phyloP scores from a whole-genome alignment of 1,284 basidiomycete genomes.

The Coniferiporia sulphurascens region DNA sequence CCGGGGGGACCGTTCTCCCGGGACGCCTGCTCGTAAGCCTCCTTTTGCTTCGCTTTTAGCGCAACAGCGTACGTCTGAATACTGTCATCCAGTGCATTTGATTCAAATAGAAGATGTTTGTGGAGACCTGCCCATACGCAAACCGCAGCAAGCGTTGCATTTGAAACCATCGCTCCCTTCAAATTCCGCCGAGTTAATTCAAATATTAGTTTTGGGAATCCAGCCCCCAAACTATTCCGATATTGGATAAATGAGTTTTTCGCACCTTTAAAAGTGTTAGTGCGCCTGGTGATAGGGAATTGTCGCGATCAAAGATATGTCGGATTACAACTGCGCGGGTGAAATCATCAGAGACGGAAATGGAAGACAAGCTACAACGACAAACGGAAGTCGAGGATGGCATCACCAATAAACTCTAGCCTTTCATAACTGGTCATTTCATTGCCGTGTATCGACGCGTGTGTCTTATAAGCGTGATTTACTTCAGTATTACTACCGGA shows the following conservation, averaged over 20 bases:
- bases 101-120: slow-evolving; percentile 54
- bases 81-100: slow-evolving; percentile 41
- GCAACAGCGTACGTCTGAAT: slow-evolving; percentile 52
- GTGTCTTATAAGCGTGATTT: slow-evolving; percentile 41
- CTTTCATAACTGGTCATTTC: slow-evolving; percentile 61
- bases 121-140: slow-evolving; percentile 65
- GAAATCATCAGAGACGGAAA: slow-evolving; percentile 2
- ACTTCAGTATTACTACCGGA: background rate
- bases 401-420: slow-evolving; percentile 79
- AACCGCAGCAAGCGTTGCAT: slow-evolving; percentile 65
- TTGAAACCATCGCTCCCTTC: slow-evolving; percentile 79
- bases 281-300: slow-evolving; percentile 59
- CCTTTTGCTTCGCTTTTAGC: slow-evolving; percentile 41
- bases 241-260: slow-evolving; percentile 6
- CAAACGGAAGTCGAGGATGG: slow-evolving; percentile 72
- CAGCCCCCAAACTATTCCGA: too few species aligned
- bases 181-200: background rate
- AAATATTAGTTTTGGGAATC: background rate
- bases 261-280: slow-evolving; percentile 71
- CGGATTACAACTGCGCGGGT: slow-evolving; percentile 61
- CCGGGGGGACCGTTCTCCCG: slow-evolving; percentile 47
- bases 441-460: slow-evolving; percentile 51
- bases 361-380: slow-evolving; percentile 1
- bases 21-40: slow-evolving; percentile 45
- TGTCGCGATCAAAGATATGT: slow-evolving; percentile 60